Evolutionary conservation across 2,329 filamentous ascomycete species (phyloP).

Genomic region (Colletotrichum sp.): DNA sequence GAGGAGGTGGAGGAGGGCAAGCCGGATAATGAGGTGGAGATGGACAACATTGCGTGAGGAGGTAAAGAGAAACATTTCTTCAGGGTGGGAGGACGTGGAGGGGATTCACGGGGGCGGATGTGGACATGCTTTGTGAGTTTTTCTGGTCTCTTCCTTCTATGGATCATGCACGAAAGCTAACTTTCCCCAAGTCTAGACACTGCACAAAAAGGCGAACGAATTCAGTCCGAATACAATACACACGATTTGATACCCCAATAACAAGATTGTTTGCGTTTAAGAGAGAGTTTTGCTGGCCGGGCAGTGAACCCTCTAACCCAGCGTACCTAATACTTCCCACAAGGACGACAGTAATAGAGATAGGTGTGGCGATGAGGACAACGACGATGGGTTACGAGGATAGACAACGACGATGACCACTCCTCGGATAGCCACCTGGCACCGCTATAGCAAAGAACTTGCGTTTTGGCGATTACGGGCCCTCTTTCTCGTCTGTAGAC

Average conservation of each 20-base stretch:
- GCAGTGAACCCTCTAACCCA: too few relatives aligned
- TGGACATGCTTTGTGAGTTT: constrained; percentile 13
- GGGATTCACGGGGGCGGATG: constrained; percentile 1
- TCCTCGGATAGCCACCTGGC: too few relatives aligned
- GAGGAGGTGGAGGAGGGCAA: neutral
- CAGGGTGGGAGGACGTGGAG: neutral
- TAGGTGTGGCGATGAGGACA: accelerated
- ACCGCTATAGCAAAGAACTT: neutral
- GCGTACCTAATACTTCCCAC: too few relatives aligned
- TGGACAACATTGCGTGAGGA: neutral
- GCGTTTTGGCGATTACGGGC: neutral
- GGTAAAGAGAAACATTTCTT: too few relatives aligned
- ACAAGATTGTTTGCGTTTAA: neutral
- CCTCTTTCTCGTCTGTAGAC: neutral
- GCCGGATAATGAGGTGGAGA: neutral
- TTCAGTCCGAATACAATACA: neutral
- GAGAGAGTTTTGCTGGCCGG: neutral
- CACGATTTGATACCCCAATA: constrained; percentile 17
- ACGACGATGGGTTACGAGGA: too few relatives aligned
- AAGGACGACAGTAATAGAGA: too few relatives aligned
- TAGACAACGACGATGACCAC: too few relatives aligned
- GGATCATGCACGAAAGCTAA: neutral
- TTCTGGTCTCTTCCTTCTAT: too few relatives aligned
- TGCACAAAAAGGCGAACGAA: neutral
- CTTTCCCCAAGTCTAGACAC: neutral